These are phyloP conservation scores for Malassezia brasiliensis DNA, from an alignment of 1,284 basidiomycete species.

Conservation along the genomic window DNA sequence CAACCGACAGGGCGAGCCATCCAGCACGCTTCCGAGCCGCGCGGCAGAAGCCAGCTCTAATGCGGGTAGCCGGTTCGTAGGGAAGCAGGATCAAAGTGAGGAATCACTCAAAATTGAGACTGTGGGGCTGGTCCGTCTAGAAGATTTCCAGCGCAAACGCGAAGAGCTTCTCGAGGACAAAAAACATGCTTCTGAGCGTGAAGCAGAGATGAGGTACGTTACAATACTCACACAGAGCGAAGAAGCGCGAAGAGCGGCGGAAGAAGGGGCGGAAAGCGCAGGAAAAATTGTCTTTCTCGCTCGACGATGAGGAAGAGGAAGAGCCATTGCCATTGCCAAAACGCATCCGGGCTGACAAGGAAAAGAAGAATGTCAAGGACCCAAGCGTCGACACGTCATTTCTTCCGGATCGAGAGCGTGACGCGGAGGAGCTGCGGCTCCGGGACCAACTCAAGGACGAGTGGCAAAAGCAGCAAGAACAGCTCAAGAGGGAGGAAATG, in stretches of 20 bases:
- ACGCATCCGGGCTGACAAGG: constrained; percentile 32
- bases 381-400: constrained; percentile 96
- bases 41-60: neutral
- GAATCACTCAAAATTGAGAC: constrained; percentile 86
- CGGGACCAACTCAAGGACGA: constrained; percentile 79
- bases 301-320: constrained; percentile 36
- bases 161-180: constrained; percentile 87
- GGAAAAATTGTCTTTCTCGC: constrained; percentile 74
- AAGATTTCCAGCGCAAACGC: constrained; percentile 68
- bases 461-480: constrained; percentile 81
- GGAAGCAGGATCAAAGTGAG: constrained; percentile 88
- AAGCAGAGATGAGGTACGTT: constrained; percentile 23
- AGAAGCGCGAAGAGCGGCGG: constrained; percentile 71
- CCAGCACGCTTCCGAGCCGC: constrained; percentile 3
- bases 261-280: constrained; percentile 68
- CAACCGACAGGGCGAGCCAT: neutral
- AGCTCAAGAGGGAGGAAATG: constrained; percentile 76
- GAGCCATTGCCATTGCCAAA: neutral
- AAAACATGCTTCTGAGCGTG: constrained; percentile 68
- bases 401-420: constrained; percentile 88
- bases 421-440: constrained; percentile 77
- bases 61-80: constrained; percentile 67
- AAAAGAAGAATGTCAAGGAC: constrained; percentile 60
- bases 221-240: neutral
- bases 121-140: constrained; percentile 79